Conservation (phyloP, 1,139 yeast species). For the Kurtzmaniella quercitrusa region DNA sequence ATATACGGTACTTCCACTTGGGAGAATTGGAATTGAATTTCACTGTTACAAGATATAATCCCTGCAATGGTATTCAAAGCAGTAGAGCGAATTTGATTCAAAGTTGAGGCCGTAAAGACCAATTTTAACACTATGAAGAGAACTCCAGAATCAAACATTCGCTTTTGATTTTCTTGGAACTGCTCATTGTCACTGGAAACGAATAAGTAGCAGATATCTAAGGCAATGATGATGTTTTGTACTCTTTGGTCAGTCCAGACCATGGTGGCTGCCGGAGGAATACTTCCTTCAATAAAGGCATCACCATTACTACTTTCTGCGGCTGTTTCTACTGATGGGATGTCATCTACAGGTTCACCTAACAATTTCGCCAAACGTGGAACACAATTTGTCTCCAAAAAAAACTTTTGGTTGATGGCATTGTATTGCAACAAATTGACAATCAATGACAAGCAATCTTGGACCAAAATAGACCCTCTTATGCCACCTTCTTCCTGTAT, state of each 20-base stretch:
- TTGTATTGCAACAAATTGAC: conserved; percentile 74
- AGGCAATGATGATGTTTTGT: conserved; percentile 58
- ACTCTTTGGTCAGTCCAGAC: conserved; percentile 74
- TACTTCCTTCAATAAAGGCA: not conserved
- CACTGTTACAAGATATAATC: conserved; percentile 59
- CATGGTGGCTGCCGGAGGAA: conserved; percentile 25
- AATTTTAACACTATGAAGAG: conserved; percentile 63
- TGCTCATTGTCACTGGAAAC: conserved; percentile 73
- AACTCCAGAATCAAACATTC: conserved; percentile 59
- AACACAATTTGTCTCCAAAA: conserved; percentile 79
- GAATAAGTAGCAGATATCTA: conserved; percentile 72
- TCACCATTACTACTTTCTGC: not conserved
- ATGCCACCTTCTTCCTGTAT: conserved; percentile 87
- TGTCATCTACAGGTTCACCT: conserved; percentile 50
- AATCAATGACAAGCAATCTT: conserved; percentile 78
- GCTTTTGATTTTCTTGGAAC: conserved; percentile 56
- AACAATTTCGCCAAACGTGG: conserved; percentile 60
- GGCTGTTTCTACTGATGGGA: conserved; percentile 19
- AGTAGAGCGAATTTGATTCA: conserved; percentile 56
- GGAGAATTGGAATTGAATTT: conserved; percentile 65
- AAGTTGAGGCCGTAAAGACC: conserved; percentile 62
- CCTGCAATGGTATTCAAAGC: conserved; percentile 77
- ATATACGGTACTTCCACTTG: conserved; percentile 88
- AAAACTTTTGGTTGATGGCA: conserved; percentile 85
- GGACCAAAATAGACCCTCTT: conserved; percentile 85